phyloP scores from a whole-genome alignment of 1,284 basidiomycete genomes.

The Volvariella surrecta region DNA sequence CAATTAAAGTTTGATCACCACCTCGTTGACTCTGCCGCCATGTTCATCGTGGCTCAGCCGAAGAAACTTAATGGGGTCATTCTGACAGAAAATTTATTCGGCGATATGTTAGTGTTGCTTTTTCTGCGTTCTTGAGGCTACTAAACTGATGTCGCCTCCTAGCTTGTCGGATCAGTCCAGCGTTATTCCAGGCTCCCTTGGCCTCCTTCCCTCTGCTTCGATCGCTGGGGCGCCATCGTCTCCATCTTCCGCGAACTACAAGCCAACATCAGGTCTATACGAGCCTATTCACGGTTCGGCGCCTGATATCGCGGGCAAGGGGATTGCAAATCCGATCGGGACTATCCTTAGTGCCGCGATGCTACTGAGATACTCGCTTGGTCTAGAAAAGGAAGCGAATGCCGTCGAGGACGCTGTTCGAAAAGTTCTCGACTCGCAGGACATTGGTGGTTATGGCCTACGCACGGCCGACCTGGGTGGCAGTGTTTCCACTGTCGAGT shows the following conservation, averaged over 20 bases:
- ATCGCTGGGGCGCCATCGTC: conserved; percentile 85
- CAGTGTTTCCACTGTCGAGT: conserved; percentile 60
- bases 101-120: conserved; percentile 73
- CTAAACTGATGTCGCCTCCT: conserved; percentile 7
- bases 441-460: conserved; percentile 69
- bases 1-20: conserved; percentile 83
- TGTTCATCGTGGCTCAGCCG: conserved; percentile 92
- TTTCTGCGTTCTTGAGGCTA: neutral
- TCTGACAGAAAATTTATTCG: conserved; percentile 93
- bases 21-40: conserved; percentile 93
- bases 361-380: conserved; percentile 92
- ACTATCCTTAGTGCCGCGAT: conserved; percentile 96
- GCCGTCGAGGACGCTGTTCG: conserved; percentile 86
- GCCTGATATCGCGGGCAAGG: conserved; percentile 92
- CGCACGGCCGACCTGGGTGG: conserved; percentile 90
- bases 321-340: conserved; percentile 95
- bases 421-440: conserved; percentile 75
- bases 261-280: conserved; percentile 80
- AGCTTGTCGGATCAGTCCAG: conserved; percentile 95
- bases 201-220: conserved; percentile 93
- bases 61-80: conserved; percentile 94
- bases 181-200: conserved; percentile 96
- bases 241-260: conserved; percentile 54
- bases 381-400: conserved; percentile 74
- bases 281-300: conserved; percentile 96